Evolutionary conservation across 768 basidiomycete species (phyloP).

Genomic region (Sporobolomyces phaffii): DNA sequence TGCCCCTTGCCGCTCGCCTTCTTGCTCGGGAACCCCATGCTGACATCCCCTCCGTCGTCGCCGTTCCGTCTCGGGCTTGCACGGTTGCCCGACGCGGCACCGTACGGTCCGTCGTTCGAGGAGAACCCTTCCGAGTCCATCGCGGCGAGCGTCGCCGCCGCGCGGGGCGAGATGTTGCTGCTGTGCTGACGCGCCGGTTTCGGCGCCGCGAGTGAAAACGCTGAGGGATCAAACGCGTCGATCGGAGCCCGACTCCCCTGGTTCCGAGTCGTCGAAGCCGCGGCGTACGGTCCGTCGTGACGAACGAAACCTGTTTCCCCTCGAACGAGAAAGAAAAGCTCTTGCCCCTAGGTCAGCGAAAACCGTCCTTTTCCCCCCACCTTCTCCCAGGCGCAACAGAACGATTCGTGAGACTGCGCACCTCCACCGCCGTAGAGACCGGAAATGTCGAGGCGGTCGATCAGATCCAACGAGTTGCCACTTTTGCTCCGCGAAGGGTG

Average conservation of each 20-base stretch:
- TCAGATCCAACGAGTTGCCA: constrained; percentile 32
- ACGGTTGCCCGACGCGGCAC: background rate
- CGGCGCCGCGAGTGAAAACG: constrained; percentile 26
- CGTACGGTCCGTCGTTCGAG: constrained; percentile 20
- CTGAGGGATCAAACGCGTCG: constrained; percentile 35
- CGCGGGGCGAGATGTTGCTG: constrained; percentile 19
- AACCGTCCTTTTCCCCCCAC: too few relatives aligned
- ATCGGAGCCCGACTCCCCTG: constrained; percentile 32
- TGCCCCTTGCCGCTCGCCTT: constrained; percentile 10
- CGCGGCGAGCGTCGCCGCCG: constrained; percentile 14
- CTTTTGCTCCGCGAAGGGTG: constrained; percentile 19
- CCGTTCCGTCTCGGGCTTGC: background rate
- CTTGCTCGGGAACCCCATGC: constrained; percentile 31
- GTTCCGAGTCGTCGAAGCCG: constrained; percentile 24
- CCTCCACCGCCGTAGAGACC: constrained; percentile 39
- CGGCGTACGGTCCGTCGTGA: constrained; percentile 39
- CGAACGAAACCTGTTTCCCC: constrained; percentile 26
- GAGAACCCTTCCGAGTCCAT: constrained; percentile 8
- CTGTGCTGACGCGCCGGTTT: background rate
- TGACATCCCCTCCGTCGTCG: constrained; percentile 10
- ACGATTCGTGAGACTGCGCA: too few relatives aligned
- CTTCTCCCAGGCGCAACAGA: too few relatives aligned
- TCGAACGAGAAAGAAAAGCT: too few relatives aligned
- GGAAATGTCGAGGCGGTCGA: constrained; percentile 39
- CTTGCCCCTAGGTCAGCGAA: too few relatives aligned